phyloP scores from a whole-genome alignment of 768 basidiomycete genomes.

The Rhodotorula babjevae region DNA sequence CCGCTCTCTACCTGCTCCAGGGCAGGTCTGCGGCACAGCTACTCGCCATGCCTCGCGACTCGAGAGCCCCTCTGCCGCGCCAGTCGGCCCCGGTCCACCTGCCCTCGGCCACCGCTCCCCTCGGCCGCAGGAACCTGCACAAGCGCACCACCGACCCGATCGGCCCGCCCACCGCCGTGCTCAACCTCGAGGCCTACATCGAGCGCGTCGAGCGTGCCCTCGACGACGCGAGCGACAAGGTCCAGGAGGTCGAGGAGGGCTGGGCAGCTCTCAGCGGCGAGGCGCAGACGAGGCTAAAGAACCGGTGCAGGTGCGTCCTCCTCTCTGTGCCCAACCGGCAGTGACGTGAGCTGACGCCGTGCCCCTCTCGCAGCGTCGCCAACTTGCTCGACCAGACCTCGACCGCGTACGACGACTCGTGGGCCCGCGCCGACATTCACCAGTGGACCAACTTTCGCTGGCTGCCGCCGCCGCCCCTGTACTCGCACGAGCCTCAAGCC shows the following conservation, averaged over 20 bases:
- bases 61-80: no score
- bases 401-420: not conserved
- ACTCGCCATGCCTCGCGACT: no score
- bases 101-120: not conserved
- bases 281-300: not conserved
- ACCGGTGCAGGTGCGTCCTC: slow-evolving; percentile 2
- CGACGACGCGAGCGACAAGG: not conserved
- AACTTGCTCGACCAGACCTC: no score
- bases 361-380: not conserved
- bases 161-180: not conserved
- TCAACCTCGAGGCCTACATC: not conserved
- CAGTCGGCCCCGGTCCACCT: no score
- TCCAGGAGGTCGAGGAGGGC: not conserved
- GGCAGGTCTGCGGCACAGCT: no score
- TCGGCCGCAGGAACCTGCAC: not conserved
- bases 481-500: no score
- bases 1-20: no score
- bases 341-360: not conserved
- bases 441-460: not conserved
- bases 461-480: not conserved
- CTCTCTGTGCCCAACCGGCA: no score
- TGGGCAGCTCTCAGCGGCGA: not conserved
- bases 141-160: not conserved
- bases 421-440: not conserved
- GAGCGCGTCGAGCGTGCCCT: not conserved